Evolutionary conservation across 768 basidiomycete species (phyloP).

Genomic region (Calocybe cyanea): DNA sequence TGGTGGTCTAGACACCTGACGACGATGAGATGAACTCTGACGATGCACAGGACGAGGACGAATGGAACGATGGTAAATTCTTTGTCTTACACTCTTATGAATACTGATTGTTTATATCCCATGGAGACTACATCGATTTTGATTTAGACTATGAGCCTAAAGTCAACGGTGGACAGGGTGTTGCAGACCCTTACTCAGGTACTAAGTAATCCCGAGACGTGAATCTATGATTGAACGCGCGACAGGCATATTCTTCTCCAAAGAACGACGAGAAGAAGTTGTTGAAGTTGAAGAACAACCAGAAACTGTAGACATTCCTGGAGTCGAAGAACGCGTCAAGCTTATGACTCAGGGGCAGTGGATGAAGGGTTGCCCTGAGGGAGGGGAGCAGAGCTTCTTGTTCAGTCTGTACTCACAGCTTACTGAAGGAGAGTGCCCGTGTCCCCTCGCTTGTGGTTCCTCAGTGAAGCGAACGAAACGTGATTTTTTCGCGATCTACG

Average conservation of each 20-base stretch:
- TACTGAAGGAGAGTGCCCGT: slow-evolving; percentile 56
- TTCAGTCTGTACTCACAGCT: slow-evolving; percentile 82
- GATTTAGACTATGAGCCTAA: slow-evolving; percentile 72
- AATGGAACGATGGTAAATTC: slow-evolving; percentile 46
- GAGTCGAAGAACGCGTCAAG: slow-evolving; percentile 43
- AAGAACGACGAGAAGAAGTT: slow-evolving; percentile 87
- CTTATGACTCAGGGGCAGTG: slow-evolving; percentile 88
- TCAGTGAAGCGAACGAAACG: slow-evolving; percentile 57
- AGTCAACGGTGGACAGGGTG: slow-evolving; percentile 33
- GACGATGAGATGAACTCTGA: slow-evolving; percentile 46
- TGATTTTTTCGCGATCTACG: slow-evolving; percentile 82
- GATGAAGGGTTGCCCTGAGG: slow-evolving; percentile 98
- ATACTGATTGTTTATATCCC: too few relatives aligned
- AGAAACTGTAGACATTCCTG: slow-evolving; percentile 44
- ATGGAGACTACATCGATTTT: slow-evolving; percentile 69
- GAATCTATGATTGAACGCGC: slow-evolving; percentile 7
- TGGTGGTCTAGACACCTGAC: slow-evolving; percentile 49
- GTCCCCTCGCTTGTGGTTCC: slow-evolving; percentile 74
- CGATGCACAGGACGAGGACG: slow-evolving; percentile 44
- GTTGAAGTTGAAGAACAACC: slow-evolving; percentile 87
- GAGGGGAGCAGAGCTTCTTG: slow-evolving; percentile 83
- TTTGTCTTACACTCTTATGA: neutral
- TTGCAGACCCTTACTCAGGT: slow-evolving; percentile 83
- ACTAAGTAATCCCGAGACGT: slow-evolving; percentile 8
- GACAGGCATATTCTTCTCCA: slow-evolving; percentile 90